Base-by-base conservation (phyloP, 2,329 filamentous ascomycete species). In the Aspergillus aculeatinus region DNA sequence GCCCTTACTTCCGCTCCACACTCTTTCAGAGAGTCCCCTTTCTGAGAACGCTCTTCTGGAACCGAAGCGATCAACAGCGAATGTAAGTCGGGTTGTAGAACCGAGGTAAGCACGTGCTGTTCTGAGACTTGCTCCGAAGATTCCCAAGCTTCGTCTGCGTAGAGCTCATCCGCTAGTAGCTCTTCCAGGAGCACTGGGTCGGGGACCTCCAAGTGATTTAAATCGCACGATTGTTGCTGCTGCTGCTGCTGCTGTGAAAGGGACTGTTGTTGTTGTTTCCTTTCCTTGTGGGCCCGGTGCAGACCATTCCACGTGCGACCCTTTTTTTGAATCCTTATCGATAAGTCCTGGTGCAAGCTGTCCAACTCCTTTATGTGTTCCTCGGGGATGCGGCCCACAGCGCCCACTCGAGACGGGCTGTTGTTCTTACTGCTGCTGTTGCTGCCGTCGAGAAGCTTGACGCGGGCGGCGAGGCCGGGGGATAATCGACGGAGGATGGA, bases 401-500 rank as follows among this genome's bases (percentile, higher is more conserved):
- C 62, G 52, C 67, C 70, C 29, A 62, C 69, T 39, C 70, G 72
- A 44, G 60, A 61, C 9, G 62, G 63, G 39, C 57, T 61, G 16
- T 65, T 59, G 35, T 58, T 60, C 57, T 74, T 75, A 55, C 39
- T 44, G 16, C 64, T 68, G 56, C 69, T 44, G 16, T 64, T 68
- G 56, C 69, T 74, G 33, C 75, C 70, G 70, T 78, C 76, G 23
- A 79, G 67, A 29, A 76, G 61, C 61, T 77, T 79, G 56, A 79
- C 75, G 51, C 77, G 74, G 51, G 77, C 77, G 10, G 76, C 77
- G 11, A 79, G 68, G 21, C 74, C 75, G 51, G 77, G 77, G 47
- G 77, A 79, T 49, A 79, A 66, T 19, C 76, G 75, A 60, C 76
- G 76, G 53, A 79, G 72, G 61, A 79, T 74, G 23, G 73, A 76